Percentiles rank a stretch among this genome's conserved stretches.
Evolutionary conservation across 805 yeast species (phyloP).

Genomic region (Candida michaelii): DNA sequence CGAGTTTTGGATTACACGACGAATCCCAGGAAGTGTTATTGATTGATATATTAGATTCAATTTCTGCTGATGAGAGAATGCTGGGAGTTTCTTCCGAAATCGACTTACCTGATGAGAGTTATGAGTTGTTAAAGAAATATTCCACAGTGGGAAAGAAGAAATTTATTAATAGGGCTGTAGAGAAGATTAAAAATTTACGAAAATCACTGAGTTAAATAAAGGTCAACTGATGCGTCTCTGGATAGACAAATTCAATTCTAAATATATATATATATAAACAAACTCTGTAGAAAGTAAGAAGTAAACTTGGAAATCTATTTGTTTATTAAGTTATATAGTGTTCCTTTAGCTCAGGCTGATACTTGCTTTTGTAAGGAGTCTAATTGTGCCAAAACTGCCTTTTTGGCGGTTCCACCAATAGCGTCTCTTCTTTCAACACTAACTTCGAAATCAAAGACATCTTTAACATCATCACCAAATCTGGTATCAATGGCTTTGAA

Average conservation of each 20-base stretch:
- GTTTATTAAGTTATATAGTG: too few relatives aligned
- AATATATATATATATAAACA: too few relatives aligned
- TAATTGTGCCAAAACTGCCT: slow-evolving; percentile 82
- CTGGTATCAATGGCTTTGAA: slow-evolving; percentile 77
- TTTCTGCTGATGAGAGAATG: not conserved
- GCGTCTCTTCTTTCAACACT: slow-evolving; percentile 97
- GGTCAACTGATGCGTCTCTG: too few relatives aligned
- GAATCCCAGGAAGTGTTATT: slow-evolving; percentile 2
- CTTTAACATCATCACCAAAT: slow-evolving; percentile 76
- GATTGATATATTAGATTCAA: slow-evolving; percentile 3
- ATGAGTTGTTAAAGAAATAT: slow-evolving; percentile 1
- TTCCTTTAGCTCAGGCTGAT: too few relatives aligned
- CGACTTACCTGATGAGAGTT: slow-evolving; percentile 1
- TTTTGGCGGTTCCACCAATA: slow-evolving; percentile 94
- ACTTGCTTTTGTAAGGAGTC: slow-evolving; percentile 25
- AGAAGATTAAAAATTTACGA: slow-evolving; percentile 1
- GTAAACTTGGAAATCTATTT: too few relatives aligned
- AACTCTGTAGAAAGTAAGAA: too few relatives aligned
- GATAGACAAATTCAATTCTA: too few relatives aligned
- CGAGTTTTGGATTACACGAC: not conserved
- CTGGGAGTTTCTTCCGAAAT: not conserved
- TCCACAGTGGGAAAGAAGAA: not conserved
- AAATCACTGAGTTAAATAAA: too few relatives aligned
- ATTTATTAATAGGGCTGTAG: not conserved
- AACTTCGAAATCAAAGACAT: slow-evolving; percentile 87